These are phyloP conservation scores for Podila minutissima DNA, from an alignment of 192 early-diverging fungal species.

Conservation along the genomic window DNA sequence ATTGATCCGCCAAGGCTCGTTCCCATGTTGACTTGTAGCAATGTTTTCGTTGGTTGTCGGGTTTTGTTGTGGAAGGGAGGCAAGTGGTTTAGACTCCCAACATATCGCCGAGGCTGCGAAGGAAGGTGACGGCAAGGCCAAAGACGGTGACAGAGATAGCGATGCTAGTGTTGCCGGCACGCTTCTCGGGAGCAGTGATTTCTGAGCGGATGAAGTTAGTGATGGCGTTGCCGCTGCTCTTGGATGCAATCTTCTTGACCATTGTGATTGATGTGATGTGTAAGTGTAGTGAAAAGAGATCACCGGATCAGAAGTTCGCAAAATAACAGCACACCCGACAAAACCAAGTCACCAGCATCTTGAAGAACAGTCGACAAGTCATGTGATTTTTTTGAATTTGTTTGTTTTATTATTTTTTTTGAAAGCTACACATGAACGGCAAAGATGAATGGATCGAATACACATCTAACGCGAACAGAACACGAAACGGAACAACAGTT, in stretches of 20 bases:
- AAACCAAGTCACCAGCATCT: neutral
- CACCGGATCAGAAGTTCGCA: neutral
- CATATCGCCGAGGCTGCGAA: conserved; percentile 65
- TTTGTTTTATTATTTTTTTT: neutral
- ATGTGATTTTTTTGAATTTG: neutral
- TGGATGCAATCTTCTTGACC: conserved; percentile 54
- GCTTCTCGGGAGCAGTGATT: conserved; percentile 65
- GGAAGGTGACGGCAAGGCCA: conserved; percentile 63
- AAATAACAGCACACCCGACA: too few relatives aligned
- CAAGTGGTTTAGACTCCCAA: conserved; percentile 55
- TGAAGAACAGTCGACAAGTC: neutral
- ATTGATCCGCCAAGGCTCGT: neutral
- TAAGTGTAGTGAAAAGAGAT: neutral
- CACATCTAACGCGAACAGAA: neutral
- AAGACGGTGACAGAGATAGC: conserved; percentile 67
- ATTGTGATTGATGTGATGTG: conserved; percentile 18
- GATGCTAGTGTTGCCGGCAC: conserved; percentile 62
- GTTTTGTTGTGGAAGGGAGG: neutral
- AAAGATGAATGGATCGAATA: neutral
- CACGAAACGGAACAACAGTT: neutral
- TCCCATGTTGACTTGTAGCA: neutral
- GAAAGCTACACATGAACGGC: neutral
- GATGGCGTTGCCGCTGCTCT: conserved; percentile 50
- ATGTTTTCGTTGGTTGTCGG: neutral
- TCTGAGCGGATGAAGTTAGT: conserved; percentile 55